Evolutionary conservation across 352 stramenopile species (phyloP), one percentile per base, ranked within the genome.

Genomic region (Poterioochromonas sp.): DNA sequence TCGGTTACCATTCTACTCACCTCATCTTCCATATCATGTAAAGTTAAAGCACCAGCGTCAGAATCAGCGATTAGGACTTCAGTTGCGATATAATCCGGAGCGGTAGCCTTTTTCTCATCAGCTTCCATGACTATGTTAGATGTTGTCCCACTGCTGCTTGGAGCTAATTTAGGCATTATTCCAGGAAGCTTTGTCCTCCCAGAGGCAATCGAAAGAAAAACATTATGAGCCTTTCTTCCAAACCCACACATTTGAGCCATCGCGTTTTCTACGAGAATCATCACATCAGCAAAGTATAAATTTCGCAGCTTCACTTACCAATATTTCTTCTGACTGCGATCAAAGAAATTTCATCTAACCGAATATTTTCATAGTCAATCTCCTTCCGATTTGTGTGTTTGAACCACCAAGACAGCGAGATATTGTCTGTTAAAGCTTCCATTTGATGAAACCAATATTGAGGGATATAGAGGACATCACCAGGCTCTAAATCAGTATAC

Each of bases 361-460:
- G 15, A 29, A 47, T 43, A 43, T 71, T 26, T 39, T 11, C 26
- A 39, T 12, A 5, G 11, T 32, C 34, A 32, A 39, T 32, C 26
- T 15, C 54, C 11, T 39, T 5, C 11, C 26, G 3, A 29, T 5
- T 65, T 5, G 8, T 39, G 54, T 65, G 54, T 43, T 71, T 71
- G 26, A 71, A 71, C 63, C 63, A 71, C 63, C 63, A 71, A 8
- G 63, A 71, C 37, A 71, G 40, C 11, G 63, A 71, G 8, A 43
- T 47, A 43, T 80, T 76, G n/a, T 79, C 40, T 26, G 40, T 73
- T n/a, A 65, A 15, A 65, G 22, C 65, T 29, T 76, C 39, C 40
- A 81, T 78, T 47, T 81, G 44, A 69, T 81, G 78, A 18, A 68
- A 81, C 78, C 78, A 81, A 51, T 81, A 81, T 39, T 62, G 37